A percentile compares a stretch with the other conserved stretches of the same genome.
Conservation (phyloP, 805 yeast genomes). For the Pichia sporocuriosa region DNA sequence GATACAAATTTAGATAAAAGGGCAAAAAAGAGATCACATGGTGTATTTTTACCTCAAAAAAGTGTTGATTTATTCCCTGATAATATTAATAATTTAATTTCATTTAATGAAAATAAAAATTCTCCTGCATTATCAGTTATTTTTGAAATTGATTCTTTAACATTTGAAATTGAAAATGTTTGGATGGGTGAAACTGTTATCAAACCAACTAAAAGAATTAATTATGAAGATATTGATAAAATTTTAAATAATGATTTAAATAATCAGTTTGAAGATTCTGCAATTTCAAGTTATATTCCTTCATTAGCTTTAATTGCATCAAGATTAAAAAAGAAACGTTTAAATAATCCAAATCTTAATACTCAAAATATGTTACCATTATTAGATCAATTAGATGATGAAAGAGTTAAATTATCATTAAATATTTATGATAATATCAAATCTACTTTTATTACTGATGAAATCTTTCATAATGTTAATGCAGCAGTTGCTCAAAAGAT, state of each 20-base stretch:
- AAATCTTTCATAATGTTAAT: constrained; percentile 75
- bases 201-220: constrained; percentile 52
- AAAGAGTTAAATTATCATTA: constrained; percentile 61
- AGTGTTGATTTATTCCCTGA: constrained; percentile 62
- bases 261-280: constrained; percentile 36
- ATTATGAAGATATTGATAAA: constrained; percentile 48
- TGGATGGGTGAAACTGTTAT: constrained; percentile 70
- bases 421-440: constrained; percentile 61
- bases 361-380: constrained; percentile 52
- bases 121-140: constrained; percentile 70
- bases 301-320: constrained; percentile 59
- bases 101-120: constrained; percentile 54
- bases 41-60: constrained; percentile 81
- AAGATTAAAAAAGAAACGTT: constrained; percentile 64
- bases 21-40: constrained; percentile 81
- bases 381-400: constrained; percentile 80
- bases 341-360: constrained; percentile 42
- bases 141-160: constrained; percentile 68
- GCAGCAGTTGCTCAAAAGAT: constrained; percentile 76
- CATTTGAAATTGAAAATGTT: constrained; percentile 65
- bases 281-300: constrained; percentile 53
- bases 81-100: constrained; percentile 49
- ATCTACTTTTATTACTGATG: constrained; percentile 58
- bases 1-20: constrained; percentile 80
- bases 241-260: constrained; percentile 32